These are phyloP conservation scores for Rhododendron molle DNA, from an alignment of 148 eudicot genomes.

Conservation along the genomic window DNA sequence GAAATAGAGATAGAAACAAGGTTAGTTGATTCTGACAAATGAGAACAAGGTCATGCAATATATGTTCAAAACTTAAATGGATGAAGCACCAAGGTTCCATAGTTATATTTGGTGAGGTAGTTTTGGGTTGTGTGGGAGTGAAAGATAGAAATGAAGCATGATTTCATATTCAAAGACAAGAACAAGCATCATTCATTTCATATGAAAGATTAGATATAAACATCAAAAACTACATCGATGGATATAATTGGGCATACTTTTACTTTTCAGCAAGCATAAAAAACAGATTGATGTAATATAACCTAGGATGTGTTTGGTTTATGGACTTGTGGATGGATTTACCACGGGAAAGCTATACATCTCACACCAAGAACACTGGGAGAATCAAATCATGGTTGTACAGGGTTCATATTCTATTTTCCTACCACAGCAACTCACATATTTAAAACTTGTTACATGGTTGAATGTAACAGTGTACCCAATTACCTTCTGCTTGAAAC, in stretches of 20 bases:
- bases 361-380: background rate
- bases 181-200: background rate
- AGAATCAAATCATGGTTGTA: background rate
- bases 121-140: background rate
- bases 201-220: background rate
- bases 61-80: background rate
- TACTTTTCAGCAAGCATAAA: background rate
- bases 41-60: background rate
- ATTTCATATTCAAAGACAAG: background rate
- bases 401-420: background rate
- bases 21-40: background rate
- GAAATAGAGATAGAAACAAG: background rate
- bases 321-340: background rate
- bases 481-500: conserved; percentile 51
- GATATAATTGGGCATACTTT: background rate
- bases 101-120: background rate
- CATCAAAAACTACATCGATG: background rate
- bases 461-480: no score
- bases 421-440: background rate
- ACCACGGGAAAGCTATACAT: background rate
- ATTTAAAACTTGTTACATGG: background rate
- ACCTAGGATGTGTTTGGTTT: background rate
- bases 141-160: background rate
- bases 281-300: background rate
- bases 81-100: background rate